A percentile compares a stretch with the other conserved stretches of the same genome.
Evolutionary conservation across 768 basidiomycete genomes (phyloP).

Genomic region (Erythrobasidium yunnanense): DNA sequence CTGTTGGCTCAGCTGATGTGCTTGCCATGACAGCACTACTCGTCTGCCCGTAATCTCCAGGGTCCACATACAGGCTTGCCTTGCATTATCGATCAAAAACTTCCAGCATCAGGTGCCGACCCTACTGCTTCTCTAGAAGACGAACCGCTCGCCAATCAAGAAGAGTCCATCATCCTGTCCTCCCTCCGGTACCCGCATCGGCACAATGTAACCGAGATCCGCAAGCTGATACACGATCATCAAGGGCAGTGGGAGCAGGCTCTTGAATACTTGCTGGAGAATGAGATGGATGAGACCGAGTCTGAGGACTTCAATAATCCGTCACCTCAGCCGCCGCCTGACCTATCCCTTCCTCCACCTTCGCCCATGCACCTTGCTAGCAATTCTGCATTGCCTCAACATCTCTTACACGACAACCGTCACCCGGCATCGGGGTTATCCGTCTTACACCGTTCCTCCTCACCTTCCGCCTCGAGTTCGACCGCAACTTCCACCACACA

Average conservation of each 20-base stretch:
- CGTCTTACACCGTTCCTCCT: conserved; percentile 11
- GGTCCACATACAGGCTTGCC: conserved; percentile 64
- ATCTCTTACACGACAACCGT: conserved; percentile 1
- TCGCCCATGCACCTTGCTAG: background rate
- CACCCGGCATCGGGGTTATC: background rate
- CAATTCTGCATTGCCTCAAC: background rate
- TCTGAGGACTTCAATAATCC: conserved; percentile 24
- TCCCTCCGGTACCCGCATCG: conserved; percentile 25
- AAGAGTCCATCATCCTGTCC: conserved; percentile 25
- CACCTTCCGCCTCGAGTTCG: conserved; percentile 21
- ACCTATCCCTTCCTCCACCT: background rate
- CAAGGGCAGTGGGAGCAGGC: conserved; percentile 25
- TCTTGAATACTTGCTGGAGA: conserved; percentile 19
- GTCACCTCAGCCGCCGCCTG: background rate
- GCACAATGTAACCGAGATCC: conserved; percentile 19
- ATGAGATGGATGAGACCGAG: conserved; percentile 15
- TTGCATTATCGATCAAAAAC: conserved; percentile 21
- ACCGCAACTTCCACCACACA: conserved; percentile 20
- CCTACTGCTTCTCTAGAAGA: background rate
- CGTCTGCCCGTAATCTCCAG: conserved; percentile 72
- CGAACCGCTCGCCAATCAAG: background rate
- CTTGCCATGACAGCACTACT: conserved; percentile 74
- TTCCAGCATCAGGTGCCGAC: background rate
- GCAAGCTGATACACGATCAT: conserved; percentile 24
- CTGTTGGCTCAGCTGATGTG: too few species aligned